Evolutionary conservation across 2,329 filamentous ascomycete species (phyloP), one percentile per base, ranked within the genome.

Genomic region (Aspergillus calidoustus): DNA sequence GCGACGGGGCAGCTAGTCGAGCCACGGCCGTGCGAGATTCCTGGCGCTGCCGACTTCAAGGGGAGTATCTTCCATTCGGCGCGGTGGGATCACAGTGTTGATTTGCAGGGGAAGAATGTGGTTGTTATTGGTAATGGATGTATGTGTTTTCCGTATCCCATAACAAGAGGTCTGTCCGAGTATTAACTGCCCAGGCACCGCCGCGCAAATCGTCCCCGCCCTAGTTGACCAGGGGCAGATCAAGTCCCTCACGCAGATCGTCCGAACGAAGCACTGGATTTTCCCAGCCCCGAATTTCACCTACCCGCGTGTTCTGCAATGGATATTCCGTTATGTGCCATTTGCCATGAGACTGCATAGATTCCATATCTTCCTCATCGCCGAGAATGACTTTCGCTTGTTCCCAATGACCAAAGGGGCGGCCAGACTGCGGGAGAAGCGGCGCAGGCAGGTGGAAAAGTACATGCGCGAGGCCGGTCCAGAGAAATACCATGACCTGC

Each of bases 231-330:
- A 78, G 2, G 74, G 80, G 54, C 80, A 79, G 30, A 81, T 81
- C 8, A 85, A 82, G 65, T 81, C 81, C 4, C 78, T 87, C 1
- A 85, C 83, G 0, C 85, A 88, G 64, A 69, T 88, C 6, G 82
- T 87, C 79, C 76, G 84, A 23, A 82, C 82, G 6, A 82, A 84
- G 7, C 85, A 85, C 7, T 87, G 85, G 84, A 80, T 86, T 0
- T 77, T 82, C 1, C 80, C 82, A 1, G 71, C 73, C 17, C n/a
- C 68, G 0, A 66, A 72, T 15, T 76, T 85, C 66, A 73, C 68
- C 11, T 74, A 77, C n/a, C 60, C 87, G 0, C 83, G 84, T 0
- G 77, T 82, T 0, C 64, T 86, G 1, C 79, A 80, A 52, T 80
- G 82, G 48, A 64, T 83, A 2, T 63, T 84, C 11, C 74, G 84